phyloP scores from a whole-genome alignment of 176 grass and related monocot genomes.

The Carex kokanica region DNA sequence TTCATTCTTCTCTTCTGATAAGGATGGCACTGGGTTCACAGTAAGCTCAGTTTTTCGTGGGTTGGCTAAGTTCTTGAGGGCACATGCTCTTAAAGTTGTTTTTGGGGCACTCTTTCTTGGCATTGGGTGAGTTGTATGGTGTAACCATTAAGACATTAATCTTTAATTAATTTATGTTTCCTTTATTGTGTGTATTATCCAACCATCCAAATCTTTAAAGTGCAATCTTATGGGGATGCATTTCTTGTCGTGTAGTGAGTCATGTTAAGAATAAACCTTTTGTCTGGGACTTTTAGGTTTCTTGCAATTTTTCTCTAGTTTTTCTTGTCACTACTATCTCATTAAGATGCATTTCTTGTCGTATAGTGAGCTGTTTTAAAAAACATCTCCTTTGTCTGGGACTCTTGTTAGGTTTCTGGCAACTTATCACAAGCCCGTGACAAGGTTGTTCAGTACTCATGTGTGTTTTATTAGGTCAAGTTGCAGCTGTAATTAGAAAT shows the following conservation, averaged over 20 bases:
- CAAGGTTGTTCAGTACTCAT: neutral
- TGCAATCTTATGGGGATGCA: neutral
- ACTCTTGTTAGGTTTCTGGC: conserved; percentile 7
- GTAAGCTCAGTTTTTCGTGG: conserved; percentile 57
- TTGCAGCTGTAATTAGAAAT: neutral
- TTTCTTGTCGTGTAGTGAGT: neutral
- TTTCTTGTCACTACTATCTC: conserved; percentile 4
- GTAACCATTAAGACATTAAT: neutral
- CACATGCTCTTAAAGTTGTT: conserved; percentile 64
- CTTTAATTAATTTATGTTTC: neutral
- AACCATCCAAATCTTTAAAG: neutral
- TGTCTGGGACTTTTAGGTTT: neutral
- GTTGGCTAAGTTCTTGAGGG: conserved; percentile 49
- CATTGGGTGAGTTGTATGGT: conserved; percentile 62
- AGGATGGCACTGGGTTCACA: conserved; percentile 66
- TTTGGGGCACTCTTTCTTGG: conserved; percentile 68
- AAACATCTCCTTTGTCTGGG: neutral
- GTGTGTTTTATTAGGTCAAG: neutral
- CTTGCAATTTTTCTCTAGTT: neutral
- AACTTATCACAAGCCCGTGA: neutral
- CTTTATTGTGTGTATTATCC: neutral
- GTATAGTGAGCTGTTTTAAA: neutral
- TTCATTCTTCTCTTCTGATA: conserved; percentile 94
- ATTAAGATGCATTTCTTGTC: neutral
- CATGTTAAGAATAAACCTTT: neutral